Evolutionary conservation across 768 basidiomycete genomes (phyloP), one percentile per base, ranked within the genome.

Genomic region (Termitomyces sp.): DNA sequence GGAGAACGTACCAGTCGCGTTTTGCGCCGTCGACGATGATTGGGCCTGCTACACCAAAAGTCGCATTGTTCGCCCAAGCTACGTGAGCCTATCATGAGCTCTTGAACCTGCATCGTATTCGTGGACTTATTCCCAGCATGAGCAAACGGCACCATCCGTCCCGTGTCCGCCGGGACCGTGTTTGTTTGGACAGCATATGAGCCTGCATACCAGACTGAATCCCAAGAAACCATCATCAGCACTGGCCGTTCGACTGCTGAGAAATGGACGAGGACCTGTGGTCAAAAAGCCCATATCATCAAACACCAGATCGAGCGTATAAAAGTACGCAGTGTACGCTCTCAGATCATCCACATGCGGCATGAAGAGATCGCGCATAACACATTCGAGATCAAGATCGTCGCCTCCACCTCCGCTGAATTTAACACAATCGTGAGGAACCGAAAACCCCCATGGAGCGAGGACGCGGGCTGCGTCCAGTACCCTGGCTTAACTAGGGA

Each of bases 11-110:
- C 78, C 83, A 72, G 62, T 84, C 83, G 16, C 83, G 78, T 63
- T 85, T 84, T 7, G 82, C 83, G 53, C 77, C 78, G 59, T 85
- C 83, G 3, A 85, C 82, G 50, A 85, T 82, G 42, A 84, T 84
- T 5, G 84, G 82, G 0, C 82, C 82, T 5, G 78, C 81, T 10
- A 83, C 73, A 3, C 83, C 83, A 2, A 83, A 69, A 0, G 72
- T 77, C 5, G 80, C 82, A 55, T 82, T 79, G 61, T 84, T 83
- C 27, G 72, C 73, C 82, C 83, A 85, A 23, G 72, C 82, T 78
- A 54, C 23, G 16, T 7, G 5, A 27, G 23, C 48, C 21, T 29
- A 29, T 29, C 25, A 9, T 50, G 41, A 41, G 47, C 25, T n/a
- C 31, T 2, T 31, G 5, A 29, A 11, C 42, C 35, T n/a, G 12